These are phyloP conservation scores for Hypoxylon sp. DNA, from an alignment of 2,329 filamentous ascomycete species.

Conservation along the genomic window DNA sequence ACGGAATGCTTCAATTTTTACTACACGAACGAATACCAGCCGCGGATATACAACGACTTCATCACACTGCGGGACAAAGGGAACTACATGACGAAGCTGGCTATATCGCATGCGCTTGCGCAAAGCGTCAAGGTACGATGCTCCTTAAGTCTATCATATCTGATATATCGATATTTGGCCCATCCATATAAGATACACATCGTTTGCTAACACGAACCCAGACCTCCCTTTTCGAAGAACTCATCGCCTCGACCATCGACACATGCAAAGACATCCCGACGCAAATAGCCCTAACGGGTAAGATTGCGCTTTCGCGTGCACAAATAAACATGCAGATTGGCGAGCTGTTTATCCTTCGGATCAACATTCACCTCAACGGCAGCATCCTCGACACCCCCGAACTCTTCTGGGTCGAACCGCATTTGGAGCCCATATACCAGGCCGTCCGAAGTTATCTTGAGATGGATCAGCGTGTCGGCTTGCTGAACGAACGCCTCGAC, in stretches of 20 bases:
- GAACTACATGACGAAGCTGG: conserved; percentile 98
- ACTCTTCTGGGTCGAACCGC: conserved; percentile 98
- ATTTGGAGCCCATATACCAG: conserved; percentile 95
- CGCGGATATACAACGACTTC: conserved; percentile 99
- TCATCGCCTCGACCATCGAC: conserved; percentile 94
- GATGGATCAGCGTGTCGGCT: conserved; percentile 94
- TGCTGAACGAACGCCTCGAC: conserved; percentile 90
- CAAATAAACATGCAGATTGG: conserved; percentile 99
- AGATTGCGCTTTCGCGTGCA: conserved; percentile 86
- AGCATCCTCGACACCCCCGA: conserved; percentile 97
- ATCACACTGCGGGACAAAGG: conserved; percentile 94
- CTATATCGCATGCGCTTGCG: conserved; percentile 94
- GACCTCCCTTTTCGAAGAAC: conserved; percentile 96
- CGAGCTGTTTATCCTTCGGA: conserved; percentile 96
- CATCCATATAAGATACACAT: conserved; percentile 18
- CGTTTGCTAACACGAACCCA: conserved; percentile 52
- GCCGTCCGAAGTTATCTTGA: conserved; percentile 96
- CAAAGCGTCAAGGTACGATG: conserved; percentile 88
- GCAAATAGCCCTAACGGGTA: conserved; percentile 92
- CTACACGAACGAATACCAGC: conserved; percentile 97
- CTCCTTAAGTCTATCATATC: conserved; percentile 10
- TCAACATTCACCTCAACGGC: conserved; percentile 98
- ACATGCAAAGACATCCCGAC: conserved; percentile 93
- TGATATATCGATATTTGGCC: neutral
- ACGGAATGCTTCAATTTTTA: conserved; percentile 99